Evolutionary conservation across 2,329 filamentous ascomycete genomes (phyloP).

Genomic region (Helminthosporium solani): DNA sequence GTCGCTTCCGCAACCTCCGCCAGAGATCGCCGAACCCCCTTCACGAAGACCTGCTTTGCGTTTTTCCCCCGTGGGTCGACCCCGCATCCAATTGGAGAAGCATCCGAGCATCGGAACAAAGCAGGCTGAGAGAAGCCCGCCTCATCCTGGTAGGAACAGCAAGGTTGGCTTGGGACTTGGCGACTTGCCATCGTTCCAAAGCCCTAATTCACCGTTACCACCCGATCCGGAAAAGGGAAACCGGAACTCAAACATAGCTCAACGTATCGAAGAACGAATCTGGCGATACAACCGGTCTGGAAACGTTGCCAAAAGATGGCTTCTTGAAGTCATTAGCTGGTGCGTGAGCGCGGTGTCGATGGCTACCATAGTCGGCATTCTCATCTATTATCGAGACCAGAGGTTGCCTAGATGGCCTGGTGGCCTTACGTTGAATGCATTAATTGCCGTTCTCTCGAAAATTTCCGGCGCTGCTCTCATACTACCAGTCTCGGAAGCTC

Average conservation of each 20-base stretch:
- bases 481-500: conserved; percentile 28
- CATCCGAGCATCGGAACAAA: conserved; percentile 2
- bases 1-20: conserved; percentile 6
- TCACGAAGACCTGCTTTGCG: conserved; percentile 14
- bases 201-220: neutral
- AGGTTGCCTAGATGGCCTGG: conserved; percentile 12
- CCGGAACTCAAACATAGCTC: conserved; percentile 16
- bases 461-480: conserved; percentile 32
- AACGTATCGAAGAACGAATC: conserved; percentile 23
- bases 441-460: conserved; percentile 28
- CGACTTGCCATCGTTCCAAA: neutral
- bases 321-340: conserved; percentile 30
- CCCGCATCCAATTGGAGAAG: conserved; percentile 14
- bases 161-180: conserved; percentile 3
- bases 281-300: conserved; percentile 19
- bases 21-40: conserved; percentile 12
- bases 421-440: conserved; percentile 27
- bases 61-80: conserved; percentile 17
- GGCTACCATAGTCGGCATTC: conserved; percentile 17
- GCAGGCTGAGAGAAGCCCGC: conserved; percentile 1
- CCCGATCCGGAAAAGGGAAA: neutral
- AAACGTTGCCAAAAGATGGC: conserved; percentile 24
- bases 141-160: neutral
- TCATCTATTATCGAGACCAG: conserved; percentile 12
- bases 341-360: conserved; percentile 27